Base-by-base conservation (phyloP, 148 eudicot species). In the Diospyros lotus region DNA sequence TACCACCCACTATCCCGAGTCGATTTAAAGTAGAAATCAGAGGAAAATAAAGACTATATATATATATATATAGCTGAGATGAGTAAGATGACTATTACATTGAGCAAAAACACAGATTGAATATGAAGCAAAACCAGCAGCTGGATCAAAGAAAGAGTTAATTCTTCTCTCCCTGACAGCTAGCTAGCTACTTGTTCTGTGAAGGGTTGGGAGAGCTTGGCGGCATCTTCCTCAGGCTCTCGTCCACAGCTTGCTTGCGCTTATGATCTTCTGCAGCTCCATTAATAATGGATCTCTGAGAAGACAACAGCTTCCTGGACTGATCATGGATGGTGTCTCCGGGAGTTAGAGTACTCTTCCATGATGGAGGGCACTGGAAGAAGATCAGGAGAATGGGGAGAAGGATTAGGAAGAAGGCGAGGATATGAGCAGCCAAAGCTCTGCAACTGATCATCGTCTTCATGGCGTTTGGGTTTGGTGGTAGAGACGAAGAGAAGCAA, bases 211-310 rank as follows among this genome's bases (percentile, higher is more conserved):
- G 28, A 13, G 46, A 64, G 52, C 75, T 80, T 2, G 67, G 75
- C 0, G 91, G 91, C 12, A 68, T 76, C 18, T 9, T 62, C 75
- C 80, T 78, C 77, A 84, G 61, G 71, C 82, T 84, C 43, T 81
- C 76, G 68, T 82, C 86, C 89, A 86, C 76, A 84, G 83, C 86
- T 82, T 84, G 77, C 86, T 82, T 78, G 83, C 87, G 69, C 76
- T 28, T 28, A 28, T 28, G 28, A 28, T 88, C 75, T 70, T 71
- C 76, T 9, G 4, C 44, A 50, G 14, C 75, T 55, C 56, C 61
- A 46, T 28, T 7, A 5, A 11, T 9, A 2, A 8, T 72, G 18
- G 4, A 44, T 52, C 7, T 66, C n/a, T 61, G 17, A 17, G 71
- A 54, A 58, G 52, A 62, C 40, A 77, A n/a, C 44, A 77, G 51